These are phyloP conservation scores for Claviceps paspali DNA, from an alignment of 2,329 filamentous ascomycete genomes.

Conservation along the genomic window DNA sequence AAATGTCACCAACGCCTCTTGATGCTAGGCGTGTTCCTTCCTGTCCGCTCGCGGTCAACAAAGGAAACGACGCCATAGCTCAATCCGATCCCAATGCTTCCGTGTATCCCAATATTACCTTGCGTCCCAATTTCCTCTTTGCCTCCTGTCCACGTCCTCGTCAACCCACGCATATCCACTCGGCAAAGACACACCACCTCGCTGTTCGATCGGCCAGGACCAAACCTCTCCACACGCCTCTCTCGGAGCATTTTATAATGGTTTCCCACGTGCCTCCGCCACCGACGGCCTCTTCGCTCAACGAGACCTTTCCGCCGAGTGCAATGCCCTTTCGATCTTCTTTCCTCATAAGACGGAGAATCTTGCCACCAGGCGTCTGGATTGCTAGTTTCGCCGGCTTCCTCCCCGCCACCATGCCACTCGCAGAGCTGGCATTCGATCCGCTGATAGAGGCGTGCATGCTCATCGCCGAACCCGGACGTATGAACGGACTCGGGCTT, in stretches of 20 bases:
- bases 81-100: background rate
- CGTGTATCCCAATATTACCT: too few species aligned
- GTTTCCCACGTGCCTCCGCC: constrained; percentile 76
- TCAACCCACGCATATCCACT: constrained; percentile 51
- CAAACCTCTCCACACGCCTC: constrained; percentile 64
- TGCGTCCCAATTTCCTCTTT: too few species aligned
- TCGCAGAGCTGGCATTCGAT: constrained; percentile 40
- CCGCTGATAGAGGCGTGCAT: constrained; percentile 43
- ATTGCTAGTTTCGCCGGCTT: constrained; percentile 95
- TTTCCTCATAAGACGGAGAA: constrained; percentile 73
- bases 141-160: constrained; percentile 2
- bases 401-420: constrained; percentile 39
- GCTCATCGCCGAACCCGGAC: constrained; percentile 49
- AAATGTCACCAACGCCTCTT: background rate
- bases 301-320: constrained; percentile 25
- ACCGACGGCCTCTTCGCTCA: constrained; percentile 39
- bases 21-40: too few species aligned
- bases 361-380: constrained; percentile 87
- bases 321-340: constrained; percentile 47
- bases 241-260: constrained; percentile 78
- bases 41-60: too few species aligned
- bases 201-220: constrained; percentile 73
- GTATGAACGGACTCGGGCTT: constrained; percentile 45
- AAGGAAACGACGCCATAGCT: background rate
- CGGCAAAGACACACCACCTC: constrained; percentile 83